Conservation (phyloP, 1,284 basidiomycete species). For the Termitomyces sp. region DNA sequence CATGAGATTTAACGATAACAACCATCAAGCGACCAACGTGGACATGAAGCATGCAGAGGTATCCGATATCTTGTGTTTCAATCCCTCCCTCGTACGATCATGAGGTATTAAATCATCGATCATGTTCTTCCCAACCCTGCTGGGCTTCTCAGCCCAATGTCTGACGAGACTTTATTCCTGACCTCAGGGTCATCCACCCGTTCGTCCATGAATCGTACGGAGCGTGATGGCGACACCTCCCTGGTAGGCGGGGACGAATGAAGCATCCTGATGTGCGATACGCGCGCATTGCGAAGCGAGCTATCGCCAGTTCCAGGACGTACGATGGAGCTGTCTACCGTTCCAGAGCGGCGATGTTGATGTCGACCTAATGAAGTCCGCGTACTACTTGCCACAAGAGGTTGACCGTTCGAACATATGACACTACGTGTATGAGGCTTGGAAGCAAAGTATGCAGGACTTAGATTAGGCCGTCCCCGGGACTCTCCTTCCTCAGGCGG, state of each 20-base stretch:
- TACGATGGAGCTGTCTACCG: background rate
- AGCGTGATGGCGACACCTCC: slow-evolving; percentile 45
- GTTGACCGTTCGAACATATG: background rate
- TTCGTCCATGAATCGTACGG: slow-evolving; percentile 44
- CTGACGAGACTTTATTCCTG: slow-evolving; percentile 11
- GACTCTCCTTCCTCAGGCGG: slow-evolving; percentile 5
- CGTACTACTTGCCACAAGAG: background rate
- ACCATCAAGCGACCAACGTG: background rate
- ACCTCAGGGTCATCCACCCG: slow-evolving; percentile 3
- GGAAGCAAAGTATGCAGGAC: background rate
- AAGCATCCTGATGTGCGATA: slow-evolving; percentile 31
- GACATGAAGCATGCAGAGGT: background rate
- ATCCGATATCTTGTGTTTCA: background rate
- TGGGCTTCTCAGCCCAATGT: background rate
- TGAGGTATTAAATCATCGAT: background rate
- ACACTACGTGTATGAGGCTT: background rate
- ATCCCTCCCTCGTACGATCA: background rate
- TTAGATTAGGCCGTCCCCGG: slow-evolving; percentile 4
- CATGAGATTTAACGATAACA: background rate
- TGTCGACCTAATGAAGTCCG: background rate
- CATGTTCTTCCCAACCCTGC: background rate
- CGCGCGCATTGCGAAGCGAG: slow-evolving; percentile 23
- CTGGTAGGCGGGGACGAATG: slow-evolving; percentile 31
- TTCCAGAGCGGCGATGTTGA: slow-evolving; percentile 3
- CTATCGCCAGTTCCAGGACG: slow-evolving; percentile 22